Evolutionary conservation across 2,329 filamentous ascomycete species (phyloP).

Genomic region (Aspergillus pseudoglaucus): DNA sequence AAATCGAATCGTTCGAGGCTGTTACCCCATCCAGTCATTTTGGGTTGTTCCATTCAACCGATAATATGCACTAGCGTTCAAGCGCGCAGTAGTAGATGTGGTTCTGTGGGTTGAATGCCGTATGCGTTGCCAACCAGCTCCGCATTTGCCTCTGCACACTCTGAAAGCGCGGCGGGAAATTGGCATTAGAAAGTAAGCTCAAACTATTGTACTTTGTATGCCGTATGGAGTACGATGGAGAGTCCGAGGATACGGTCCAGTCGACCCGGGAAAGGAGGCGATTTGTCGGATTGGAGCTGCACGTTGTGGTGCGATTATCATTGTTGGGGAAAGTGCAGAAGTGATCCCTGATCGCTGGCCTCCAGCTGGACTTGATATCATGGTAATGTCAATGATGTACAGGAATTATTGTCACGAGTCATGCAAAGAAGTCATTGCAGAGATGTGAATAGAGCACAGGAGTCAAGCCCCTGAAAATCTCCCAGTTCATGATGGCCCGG

Average conservation of each 20-base stretch:
- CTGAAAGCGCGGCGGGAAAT: too few relatives aligned
- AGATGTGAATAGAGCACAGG: neutral
- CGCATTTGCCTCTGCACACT: too few relatives aligned
- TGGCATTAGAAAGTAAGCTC: too few relatives aligned
- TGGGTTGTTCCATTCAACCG: neutral
- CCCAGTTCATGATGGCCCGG: neutral
- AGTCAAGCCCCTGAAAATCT: neutral
- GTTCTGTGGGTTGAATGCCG: too few relatives aligned
- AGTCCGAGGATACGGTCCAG: neutral
- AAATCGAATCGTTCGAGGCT: neutral
- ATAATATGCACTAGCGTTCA: neutral
- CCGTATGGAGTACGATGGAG: too few relatives aligned
- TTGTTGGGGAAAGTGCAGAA: too few relatives aligned
- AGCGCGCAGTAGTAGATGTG: neutral
- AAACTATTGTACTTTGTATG: too few relatives aligned
- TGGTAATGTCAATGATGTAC: neutral
- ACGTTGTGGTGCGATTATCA: too few relatives aligned
- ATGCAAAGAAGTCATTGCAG: neutral
- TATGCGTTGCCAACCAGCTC: too few relatives aligned
- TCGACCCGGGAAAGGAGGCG: neutral
- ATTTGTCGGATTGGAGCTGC: neutral
- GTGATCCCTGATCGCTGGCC: neutral
- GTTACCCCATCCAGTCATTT: neutral
- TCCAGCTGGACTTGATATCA: neutral
- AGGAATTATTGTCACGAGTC: neutral